Evolutionary conservation across 345 rosid species (phyloP).

Genomic region (Isatis tinctoria): DNA sequence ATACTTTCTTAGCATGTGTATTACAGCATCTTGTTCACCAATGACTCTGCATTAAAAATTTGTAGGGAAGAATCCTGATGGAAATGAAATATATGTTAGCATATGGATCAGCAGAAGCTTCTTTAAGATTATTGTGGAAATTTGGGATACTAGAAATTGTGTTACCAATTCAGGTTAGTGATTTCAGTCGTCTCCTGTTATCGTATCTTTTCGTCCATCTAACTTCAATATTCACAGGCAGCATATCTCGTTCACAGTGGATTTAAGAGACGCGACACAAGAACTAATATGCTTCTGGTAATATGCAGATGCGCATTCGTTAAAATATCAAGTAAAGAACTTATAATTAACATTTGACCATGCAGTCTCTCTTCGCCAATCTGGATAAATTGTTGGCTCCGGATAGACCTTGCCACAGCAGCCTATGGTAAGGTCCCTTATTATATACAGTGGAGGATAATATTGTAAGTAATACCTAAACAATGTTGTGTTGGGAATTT

Average conservation of each 20-base stretch:
- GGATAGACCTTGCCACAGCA: constrained; percentile 77
- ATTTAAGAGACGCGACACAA: constrained; percentile 72
- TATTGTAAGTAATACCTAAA: neutral
- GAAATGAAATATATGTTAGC: constrained; percentile 96
- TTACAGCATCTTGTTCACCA: neutral
- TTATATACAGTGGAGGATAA: neutral
- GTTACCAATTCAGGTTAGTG: constrained; percentile 67
- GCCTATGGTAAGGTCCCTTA: constrained; percentile 50
- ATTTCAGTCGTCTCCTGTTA: neutral
- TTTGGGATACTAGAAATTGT: constrained; percentile 83
- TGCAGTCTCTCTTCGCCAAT: constrained; percentile 71
- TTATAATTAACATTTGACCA: constrained; percentile 16
- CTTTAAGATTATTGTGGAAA: constrained; percentile 79
- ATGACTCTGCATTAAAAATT: neutral
- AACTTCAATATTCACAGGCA: constrained; percentile 48
- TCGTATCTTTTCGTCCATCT: constrained; percentile 16
- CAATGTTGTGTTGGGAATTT: neutral
- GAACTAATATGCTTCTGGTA: constrained; percentile 87
- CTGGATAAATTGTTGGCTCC: constrained; percentile 81
- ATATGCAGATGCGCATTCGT: neutral
- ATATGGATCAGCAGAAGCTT: constrained; percentile 93
- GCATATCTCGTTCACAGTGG: constrained; percentile 61
- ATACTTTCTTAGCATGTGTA: neutral
- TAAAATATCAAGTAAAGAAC: neutral
- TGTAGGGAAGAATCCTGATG: constrained; percentile 71